Evolutionary conservation across 2,329 filamentous ascomycete genomes (phyloP).

Genomic region (Alternaria alternata): DNA sequence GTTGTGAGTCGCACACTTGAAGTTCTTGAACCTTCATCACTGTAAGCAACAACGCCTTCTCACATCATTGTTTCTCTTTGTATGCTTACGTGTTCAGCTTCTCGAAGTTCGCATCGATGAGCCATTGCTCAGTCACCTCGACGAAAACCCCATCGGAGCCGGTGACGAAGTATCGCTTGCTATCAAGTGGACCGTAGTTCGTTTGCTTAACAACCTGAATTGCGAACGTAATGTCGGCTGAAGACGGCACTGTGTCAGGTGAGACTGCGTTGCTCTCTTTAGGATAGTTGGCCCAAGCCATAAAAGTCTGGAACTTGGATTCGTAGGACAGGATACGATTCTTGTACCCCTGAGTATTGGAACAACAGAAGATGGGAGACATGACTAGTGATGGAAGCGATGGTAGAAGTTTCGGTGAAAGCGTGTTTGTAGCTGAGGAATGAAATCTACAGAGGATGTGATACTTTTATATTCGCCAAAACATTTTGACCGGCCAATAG

Average conservation of each 20-base stretch:
- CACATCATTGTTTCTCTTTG: neutral
- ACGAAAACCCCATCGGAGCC: constrained; percentile 23
- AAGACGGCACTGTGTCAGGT: neutral
- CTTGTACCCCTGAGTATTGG: constrained; percentile 19
- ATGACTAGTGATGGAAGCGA: constrained; percentile 11
- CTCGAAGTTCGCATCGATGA: constrained; percentile 55
- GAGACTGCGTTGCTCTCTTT: constrained; percentile 11
- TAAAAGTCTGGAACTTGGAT: constrained; percentile 34
- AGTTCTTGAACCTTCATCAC: constrained; percentile 57
- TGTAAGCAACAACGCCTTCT: neutral
- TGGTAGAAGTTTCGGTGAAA: neutral
- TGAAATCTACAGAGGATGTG: neutral
- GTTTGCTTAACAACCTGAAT: constrained; percentile 57
- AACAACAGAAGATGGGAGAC: constrained; percentile 34
- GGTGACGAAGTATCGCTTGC: constrained; percentile 54
- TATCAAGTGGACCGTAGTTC: constrained; percentile 57
- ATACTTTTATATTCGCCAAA: neutral
- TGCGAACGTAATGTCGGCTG: constrained; percentile 21
- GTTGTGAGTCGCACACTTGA: constrained; percentile 54
- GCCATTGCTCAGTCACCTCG: constrained; percentile 49
- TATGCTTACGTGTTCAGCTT: constrained; percentile 54
- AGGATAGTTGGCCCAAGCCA: constrained; percentile 44
- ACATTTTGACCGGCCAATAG: too few species aligned
- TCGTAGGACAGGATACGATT: constrained; percentile 26
- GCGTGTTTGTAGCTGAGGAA: neutral